Base-by-base conservation (phyloP, 2,329 filamentous ascomycete genomes). In the Xylariaceae sp. region DNA sequence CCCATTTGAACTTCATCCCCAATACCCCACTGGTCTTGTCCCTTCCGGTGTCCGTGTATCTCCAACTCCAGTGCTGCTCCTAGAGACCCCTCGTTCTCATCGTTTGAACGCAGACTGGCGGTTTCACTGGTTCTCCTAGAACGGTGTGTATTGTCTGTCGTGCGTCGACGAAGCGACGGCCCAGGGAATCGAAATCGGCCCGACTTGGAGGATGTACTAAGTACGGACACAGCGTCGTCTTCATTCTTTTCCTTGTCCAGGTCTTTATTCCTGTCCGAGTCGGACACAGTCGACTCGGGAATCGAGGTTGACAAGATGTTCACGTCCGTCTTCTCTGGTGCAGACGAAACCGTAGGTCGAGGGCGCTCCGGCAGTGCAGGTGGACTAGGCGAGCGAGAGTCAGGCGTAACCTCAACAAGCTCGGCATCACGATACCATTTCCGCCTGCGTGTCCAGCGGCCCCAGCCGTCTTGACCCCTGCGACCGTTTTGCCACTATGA, bases 381-480 rank as follows among this genome's bases (percentile, higher is more conserved):
- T 19, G 56, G 52, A 12, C 52, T 39, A 2, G 50, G 55, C 24
- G 49, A 57, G 32, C 42, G 34, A 11, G n/a, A n/a, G 8, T 35
- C 33, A 8, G 6, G 8, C 30, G 30, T 32, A n/a, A 84, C 68
- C 59, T 98, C 93, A 26, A 96, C 88, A 3, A 98, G 78, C 67
- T 98, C 93, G 9, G 93, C 93, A 60, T 97, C 93, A 30, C 93
- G 86, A 59, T 89, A 93, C 93, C 93, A 98, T 66, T 97, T 96
- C 48, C 93, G 73, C 17, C 93, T 81, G 12, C 93, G 80, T 0
- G 93, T 98, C 74, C 95, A 98, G 42, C 89, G 82, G 31, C 87
- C 87, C 93, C 93, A 98, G 39, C 90, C 88, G 55, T 98, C 93
- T 60, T 79, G 76, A 3, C 87, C 88, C 45, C 89, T 79, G 13